phyloP scores from a whole-genome alignment of 441 rosid species.

The Isatis lusitanica region DNA sequence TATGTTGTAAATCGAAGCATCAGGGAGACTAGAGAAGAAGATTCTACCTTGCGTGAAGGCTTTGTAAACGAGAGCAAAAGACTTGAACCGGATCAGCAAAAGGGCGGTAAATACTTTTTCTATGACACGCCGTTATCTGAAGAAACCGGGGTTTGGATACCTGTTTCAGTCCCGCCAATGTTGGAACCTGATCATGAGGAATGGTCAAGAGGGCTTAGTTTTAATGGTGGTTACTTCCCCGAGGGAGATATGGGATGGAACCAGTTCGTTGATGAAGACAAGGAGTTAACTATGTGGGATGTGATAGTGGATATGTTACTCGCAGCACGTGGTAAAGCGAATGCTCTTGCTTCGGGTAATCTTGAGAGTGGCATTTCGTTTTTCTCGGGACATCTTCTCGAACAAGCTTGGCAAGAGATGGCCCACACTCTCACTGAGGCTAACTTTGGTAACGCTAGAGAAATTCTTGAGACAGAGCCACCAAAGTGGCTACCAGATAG shows the following conservation, averaged over 20 bases:
- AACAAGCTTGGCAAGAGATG: slow-evolving; percentile 98
- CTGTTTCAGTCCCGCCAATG: slow-evolving; percentile 96
- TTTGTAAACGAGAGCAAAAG: slow-evolving; percentile 22
- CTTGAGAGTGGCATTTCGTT: slow-evolving; percentile 54
- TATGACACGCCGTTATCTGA: slow-evolving; percentile 77
- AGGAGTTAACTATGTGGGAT: slow-evolving; percentile 97
- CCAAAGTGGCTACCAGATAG: slow-evolving; percentile 84
- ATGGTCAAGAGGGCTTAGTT: slow-evolving; percentile 62
- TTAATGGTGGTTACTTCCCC: slow-evolving; percentile 81
- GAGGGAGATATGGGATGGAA: slow-evolving; percentile 90
- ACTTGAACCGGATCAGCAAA: slow-evolving; percentile 31
- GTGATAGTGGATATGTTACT: slow-evolving; percentile 82
- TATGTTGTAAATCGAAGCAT: neutral
- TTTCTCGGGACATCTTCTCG: slow-evolving; percentile 69
- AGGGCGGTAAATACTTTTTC: slow-evolving; percentile 69
- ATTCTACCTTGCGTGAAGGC: slow-evolving; percentile 16
- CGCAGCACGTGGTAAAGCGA: slow-evolving; percentile 83
- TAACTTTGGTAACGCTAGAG: slow-evolving; percentile 56
- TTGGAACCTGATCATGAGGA: slow-evolving; percentile 64
- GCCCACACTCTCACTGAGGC: slow-evolving; percentile 90
- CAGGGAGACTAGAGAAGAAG: slow-evolving; percentile 13
- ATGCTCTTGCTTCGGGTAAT: slow-evolving; percentile 68
- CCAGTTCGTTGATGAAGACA: slow-evolving; percentile 55
- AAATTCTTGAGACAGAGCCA: slow-evolving; percentile 75
- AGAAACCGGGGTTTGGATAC: slow-evolving; percentile 94